Percentiles rank a stretch among this genome's conserved stretches.
phyloP scores from a whole-genome alignment of 768 basidiomycete species.

The Tricholoma sp. region DNA sequence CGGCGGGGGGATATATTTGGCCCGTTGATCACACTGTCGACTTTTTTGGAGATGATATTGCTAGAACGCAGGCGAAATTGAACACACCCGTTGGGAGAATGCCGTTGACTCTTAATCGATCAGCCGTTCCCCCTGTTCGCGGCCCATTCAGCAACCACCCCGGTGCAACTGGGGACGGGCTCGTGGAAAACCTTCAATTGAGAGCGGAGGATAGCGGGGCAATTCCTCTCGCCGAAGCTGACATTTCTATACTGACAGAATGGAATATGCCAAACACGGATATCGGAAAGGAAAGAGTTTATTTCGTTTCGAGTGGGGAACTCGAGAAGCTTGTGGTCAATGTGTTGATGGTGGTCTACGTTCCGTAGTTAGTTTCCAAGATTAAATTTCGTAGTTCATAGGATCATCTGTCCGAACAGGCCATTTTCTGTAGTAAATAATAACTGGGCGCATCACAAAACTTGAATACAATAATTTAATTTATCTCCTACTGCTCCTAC shows the following conservation, averaged over 20 bases:
- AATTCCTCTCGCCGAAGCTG: constrained; percentile 54
- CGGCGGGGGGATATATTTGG: constrained; percentile 82
- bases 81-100: constrained; percentile 17
- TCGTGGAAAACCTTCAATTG: constrained; percentile 36
- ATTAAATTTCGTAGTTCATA: no score
- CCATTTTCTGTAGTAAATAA: no score
- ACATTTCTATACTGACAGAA: constrained; percentile 45
- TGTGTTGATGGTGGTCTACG: constrained; percentile 63
- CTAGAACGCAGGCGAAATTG: constrained; percentile 11
- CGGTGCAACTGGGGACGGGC: constrained; percentile 24
- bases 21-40: constrained; percentile 67
- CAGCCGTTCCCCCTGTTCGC: constrained; percentile 32
- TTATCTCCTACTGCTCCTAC: no score
- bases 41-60: constrained; percentile 41
- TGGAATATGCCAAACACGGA: constrained; percentile 34
- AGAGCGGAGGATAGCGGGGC: constrained; percentile 68
- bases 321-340: constrained; percentile 74
- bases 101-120: constrained; percentile 16
- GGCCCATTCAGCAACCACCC: constrained; percentile 36
- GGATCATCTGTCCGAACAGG: no score
- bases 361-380: constrained; percentile 34
- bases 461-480: no score
- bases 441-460: no score
- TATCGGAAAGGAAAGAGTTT: constrained; percentile 62
- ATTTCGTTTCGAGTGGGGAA: constrained; percentile 60